Evolutionary conservation across 1,139 yeast species (phyloP).

Genomic region (Debaryomyces robertsiae): DNA sequence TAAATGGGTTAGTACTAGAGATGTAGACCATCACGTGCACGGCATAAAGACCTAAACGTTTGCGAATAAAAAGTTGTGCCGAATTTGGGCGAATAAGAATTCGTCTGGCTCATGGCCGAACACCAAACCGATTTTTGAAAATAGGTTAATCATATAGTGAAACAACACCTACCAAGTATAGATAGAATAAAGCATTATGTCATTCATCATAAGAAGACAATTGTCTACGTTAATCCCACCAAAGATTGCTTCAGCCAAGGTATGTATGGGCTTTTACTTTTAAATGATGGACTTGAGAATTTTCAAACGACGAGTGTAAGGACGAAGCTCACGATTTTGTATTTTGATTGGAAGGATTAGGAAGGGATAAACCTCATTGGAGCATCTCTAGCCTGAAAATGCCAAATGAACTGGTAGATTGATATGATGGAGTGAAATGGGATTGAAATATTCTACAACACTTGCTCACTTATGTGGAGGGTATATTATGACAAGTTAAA

Average conservation of each 20-base stretch:
- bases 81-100: slow-evolving; percentile 8
- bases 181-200: slow-evolving; percentile 46
- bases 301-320: background rate
- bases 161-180: slow-evolving; percentile 3
- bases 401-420: too few species aligned
- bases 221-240: slow-evolving; percentile 97
- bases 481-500: too few species aligned
- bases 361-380: too few species aligned
- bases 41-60: slow-evolving; percentile 3
- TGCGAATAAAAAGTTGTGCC: background rate
- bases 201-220: slow-evolving; percentile 87
- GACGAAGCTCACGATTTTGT: too few species aligned
- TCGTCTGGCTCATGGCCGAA: slow-evolving; percentile 9
- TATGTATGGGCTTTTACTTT: slow-evolving; percentile 42
- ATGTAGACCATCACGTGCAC: slow-evolving; percentile 7
- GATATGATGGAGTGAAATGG: too few species aligned
- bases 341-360: too few species aligned
- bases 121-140: slow-evolving; percentile 9
- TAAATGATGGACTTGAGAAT: slow-evolving; percentile 2
- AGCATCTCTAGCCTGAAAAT: too few species aligned
- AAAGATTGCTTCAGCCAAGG: slow-evolving; percentile 95
- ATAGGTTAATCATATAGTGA: background rate
- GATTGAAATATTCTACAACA: too few species aligned
- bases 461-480: too few species aligned
- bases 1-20: background rate